These are phyloP conservation scores for Alisma plantagoaquatica DNA, from an alignment of 106 monocot species.

Conservation along the genomic window DNA sequence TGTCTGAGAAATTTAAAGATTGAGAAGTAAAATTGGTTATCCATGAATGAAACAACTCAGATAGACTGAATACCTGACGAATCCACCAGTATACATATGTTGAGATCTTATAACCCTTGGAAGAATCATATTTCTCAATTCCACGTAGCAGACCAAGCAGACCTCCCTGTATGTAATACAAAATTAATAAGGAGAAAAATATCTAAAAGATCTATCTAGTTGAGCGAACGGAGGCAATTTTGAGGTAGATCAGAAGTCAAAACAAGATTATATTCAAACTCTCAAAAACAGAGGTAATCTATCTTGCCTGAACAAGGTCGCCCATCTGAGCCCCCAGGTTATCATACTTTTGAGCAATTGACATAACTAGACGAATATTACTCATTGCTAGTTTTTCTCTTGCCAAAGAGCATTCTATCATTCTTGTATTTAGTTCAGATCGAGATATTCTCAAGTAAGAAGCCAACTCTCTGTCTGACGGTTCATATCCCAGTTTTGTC, in stretches of 20 bases:
- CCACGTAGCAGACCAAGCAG: slow-evolving; percentile 87
- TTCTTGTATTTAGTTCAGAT: slow-evolving; percentile 39
- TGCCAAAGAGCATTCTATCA: slow-evolving; percentile 78
- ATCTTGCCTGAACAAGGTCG: slow-evolving; percentile 80
- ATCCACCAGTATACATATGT: slow-evolving; percentile 99
- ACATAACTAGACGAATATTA: slow-evolving; percentile 89
- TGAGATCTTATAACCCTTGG: slow-evolving; percentile 86
- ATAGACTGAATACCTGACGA: slow-evolving; percentile 47
- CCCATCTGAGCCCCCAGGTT: slow-evolving; percentile 87
- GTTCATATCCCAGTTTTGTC: slow-evolving; percentile 72
- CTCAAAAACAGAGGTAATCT: neutral
- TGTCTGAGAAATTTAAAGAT: too few species aligned
- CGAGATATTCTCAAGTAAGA: slow-evolving; percentile 50
- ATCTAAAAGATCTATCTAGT: neutral
- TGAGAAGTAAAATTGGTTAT: too few species aligned
- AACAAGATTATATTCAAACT: too few species aligned
- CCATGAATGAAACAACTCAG: neutral
- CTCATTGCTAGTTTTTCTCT: slow-evolving; percentile 83
- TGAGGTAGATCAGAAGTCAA: neutral
- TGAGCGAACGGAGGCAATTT: neutral
- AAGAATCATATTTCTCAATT: slow-evolving; percentile 96
- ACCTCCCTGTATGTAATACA: slow-evolving; percentile 45
- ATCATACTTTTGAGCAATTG: slow-evolving; percentile 93
- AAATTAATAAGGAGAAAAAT: neutral
- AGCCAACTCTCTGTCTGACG: slow-evolving; percentile 71